Conservation (phyloP, 805 yeast genomes). For the Candida arabinofermentans region DNA sequence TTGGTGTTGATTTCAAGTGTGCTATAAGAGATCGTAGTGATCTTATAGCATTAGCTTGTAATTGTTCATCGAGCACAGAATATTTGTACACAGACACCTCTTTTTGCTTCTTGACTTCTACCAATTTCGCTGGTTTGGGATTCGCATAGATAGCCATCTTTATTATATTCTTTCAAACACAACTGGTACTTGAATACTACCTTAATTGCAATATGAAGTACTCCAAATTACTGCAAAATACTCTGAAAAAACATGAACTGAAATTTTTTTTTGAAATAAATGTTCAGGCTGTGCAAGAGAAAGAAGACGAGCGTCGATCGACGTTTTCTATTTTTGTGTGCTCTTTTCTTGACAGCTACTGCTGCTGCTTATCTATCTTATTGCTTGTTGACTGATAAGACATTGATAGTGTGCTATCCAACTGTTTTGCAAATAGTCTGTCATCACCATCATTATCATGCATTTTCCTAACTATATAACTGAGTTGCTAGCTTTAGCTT, state of each 20-base stretch:
- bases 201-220: too few relatives aligned
- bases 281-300: neutral
- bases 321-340: neutral
- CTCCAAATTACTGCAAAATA: neutral
- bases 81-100: slow-evolving; percentile 1
- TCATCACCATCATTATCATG: slow-evolving; percentile 1
- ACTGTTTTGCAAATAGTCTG: too few relatives aligned
- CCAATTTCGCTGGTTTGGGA: neutral
- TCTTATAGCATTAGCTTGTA: slow-evolving; percentile 16
- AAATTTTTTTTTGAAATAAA: neutral
- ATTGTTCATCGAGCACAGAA: slow-evolving; percentile 10
- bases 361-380: neutral
- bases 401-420: too few relatives aligned
- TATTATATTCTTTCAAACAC: neutral
- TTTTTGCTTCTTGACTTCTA: neutral
- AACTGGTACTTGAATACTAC: too few relatives aligned
- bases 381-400: too few relatives aligned
- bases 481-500: slow-evolving; percentile 2
- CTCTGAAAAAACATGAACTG: neutral
- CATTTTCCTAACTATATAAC: neutral
- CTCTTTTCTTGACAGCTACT: neutral
- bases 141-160: slow-evolving; percentile 1
- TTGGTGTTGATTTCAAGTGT: slow-evolving; percentile 24
- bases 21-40: slow-evolving; percentile 30
- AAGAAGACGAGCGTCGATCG: neutral